These are phyloP conservation scores for Sporisorium scitamineum DNA, from an alignment of 1,284 basidiomycete genomes.

Conservation along the genomic window DNA sequence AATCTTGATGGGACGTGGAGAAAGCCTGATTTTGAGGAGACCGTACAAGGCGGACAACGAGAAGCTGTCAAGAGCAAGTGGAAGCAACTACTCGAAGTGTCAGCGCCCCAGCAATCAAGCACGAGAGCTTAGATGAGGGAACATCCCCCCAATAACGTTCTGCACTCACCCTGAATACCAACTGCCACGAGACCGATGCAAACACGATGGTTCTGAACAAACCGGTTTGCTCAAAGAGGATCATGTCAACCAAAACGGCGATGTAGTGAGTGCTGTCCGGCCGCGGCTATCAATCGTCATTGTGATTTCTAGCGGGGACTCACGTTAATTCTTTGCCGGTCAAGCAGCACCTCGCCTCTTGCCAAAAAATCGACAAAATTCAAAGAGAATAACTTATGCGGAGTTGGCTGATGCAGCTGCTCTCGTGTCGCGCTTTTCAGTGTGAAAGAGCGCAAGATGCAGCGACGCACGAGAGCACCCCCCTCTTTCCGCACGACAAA, in stretches of 20 bases:
- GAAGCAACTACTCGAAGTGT: not conserved
- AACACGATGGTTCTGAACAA: not conserved
- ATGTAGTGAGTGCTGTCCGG: not conserved
- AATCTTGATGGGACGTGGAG: no score
- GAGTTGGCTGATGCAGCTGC: slow-evolving; percentile 1
- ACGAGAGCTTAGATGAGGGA: not conserved
- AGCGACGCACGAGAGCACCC: not conserved
- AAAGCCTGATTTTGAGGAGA: not conserved
- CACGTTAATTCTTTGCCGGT: not conserved
- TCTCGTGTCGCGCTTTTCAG: not conserved
- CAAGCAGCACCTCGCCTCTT: not conserved
- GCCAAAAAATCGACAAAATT: not conserved
- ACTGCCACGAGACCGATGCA: not conserved
- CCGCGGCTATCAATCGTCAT: no score
- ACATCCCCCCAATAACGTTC: no score
- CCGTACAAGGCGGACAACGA: not conserved
- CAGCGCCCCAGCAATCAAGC: not conserved
- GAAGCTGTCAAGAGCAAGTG: not conserved
- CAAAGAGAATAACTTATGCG: not conserved
- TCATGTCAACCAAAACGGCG: no score
- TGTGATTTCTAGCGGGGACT: no score
- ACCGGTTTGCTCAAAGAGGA: no score
- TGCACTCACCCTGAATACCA: not conserved
- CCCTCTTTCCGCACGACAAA: slow-evolving; percentile 5
- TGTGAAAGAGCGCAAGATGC: not conserved